Evolutionary conservation across 2,329 filamentous ascomycete genomes (phyloP), one percentile per base, ranked within the genome.

Genomic region (Lachnellula cervina): DNA sequence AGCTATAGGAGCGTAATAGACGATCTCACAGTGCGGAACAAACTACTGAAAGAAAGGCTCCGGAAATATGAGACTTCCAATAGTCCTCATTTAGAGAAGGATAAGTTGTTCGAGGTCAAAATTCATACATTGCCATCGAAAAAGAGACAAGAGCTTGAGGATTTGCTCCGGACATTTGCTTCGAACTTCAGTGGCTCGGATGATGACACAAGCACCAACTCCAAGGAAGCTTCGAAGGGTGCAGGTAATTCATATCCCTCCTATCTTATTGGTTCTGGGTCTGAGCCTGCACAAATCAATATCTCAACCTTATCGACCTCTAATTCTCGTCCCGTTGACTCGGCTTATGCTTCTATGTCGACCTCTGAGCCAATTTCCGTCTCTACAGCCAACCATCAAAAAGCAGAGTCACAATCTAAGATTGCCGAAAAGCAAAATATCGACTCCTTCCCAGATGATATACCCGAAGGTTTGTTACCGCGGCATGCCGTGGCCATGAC

Each of bases 1-100:
- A 89, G 92, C 54, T 92, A 84, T 58, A 80, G 90, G 47, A 87
- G 87, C 62, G 89, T 96, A 16, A 95, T 96, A 48, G 90, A 96
- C 65, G 90, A 96, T 68, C 72, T 96, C 56, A 96, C 90, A 0
- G 76, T 96, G 25, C 87, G 91, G 67, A 95, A 94, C 68, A 89
- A 90, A 69, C 86, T 83, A 51, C 70, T 95, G 58, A 91, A 86
- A 72, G 84, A 87, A 62, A 83, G 85, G 64, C 66, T 95, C 53
- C 87, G 82, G 64, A 85, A 82, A 52, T 89, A 89, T 59, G 87
- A 88, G 69, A 84, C 83, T 59, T 73, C 81, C 25, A 83, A 86
- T 1, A 82, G 84, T 17, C 79, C 85, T 43, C 81, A 86, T 60
- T 72, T 92, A 49, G 80, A 85, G 35, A 83, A 86, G 47, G 89